Percentiles rank a stretch among this genome's conserved stretches.
Evolutionary conservation across 805 yeast species (phyloP).

Genomic region (Kodamaea sagamina): DNA sequence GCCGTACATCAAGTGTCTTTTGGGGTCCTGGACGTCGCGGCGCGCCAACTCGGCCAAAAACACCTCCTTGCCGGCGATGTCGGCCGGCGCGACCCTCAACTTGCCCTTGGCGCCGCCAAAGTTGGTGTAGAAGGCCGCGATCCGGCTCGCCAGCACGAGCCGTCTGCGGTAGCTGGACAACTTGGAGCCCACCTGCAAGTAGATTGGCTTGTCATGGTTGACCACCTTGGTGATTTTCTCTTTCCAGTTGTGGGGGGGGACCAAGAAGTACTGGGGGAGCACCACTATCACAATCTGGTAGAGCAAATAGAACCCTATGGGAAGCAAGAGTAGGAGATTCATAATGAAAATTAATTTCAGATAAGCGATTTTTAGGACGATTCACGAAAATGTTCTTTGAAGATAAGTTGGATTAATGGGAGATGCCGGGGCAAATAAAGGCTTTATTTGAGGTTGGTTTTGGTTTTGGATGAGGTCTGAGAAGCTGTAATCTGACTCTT

Average conservation of each 20-base stretch:
- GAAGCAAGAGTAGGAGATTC: constrained; percentile 9
- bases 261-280: constrained; percentile 37
- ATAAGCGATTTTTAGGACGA: no score
- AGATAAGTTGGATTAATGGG: no score
- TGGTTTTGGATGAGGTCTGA: no score
- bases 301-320: constrained; percentile 16
- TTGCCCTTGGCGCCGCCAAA: constrained; percentile 33
- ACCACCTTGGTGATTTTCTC: constrained; percentile 36
- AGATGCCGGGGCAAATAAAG: no score
- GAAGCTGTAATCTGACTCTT: no score
- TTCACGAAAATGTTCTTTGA: no score
- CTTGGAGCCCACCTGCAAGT: constrained; percentile 37
- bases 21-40: constrained; percentile 37
- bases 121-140: constrained; percentile 43
- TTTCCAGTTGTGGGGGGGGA: constrained; percentile 43
- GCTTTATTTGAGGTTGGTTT: no score
- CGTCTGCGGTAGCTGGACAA: constrained; percentile 43
- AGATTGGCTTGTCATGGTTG: constrained; percentile 35
- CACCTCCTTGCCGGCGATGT: constrained; percentile 22
- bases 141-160: constrained; percentile 35
- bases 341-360: constrained; percentile 2
- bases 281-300: constrained; percentile 25
- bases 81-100: constrained; percentile 34
- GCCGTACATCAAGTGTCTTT: constrained; percentile 60
- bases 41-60: constrained; percentile 31